Evolutionary conservation across 2,329 filamentous ascomycete genomes (phyloP).

Genomic region (Chaetothyriales sp.): DNA sequence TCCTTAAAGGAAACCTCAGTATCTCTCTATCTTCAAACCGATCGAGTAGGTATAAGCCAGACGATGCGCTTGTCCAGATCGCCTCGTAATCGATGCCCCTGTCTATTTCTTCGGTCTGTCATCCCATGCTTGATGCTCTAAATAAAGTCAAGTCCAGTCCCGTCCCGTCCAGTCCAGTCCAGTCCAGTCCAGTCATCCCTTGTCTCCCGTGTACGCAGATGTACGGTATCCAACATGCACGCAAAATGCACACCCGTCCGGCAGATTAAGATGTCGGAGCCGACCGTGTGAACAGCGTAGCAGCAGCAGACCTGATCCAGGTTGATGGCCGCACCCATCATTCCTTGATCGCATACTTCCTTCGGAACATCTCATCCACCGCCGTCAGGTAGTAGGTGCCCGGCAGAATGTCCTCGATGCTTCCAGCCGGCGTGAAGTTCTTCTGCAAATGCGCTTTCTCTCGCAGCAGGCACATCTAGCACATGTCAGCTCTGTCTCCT

Average conservation of each 20-base stretch:
- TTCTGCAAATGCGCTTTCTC: slow-evolving; percentile 75
- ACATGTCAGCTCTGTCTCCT: background rate
- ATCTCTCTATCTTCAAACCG: background rate
- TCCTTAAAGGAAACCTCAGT: too few species aligned
- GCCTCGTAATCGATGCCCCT: background rate
- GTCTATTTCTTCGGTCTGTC: background rate
- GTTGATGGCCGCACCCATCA: slow-evolving; percentile 27
- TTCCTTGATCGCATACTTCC: slow-evolving; percentile 60
- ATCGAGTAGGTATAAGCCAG: background rate
- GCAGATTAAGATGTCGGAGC: background rate
- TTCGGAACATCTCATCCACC: slow-evolving; percentile 75
- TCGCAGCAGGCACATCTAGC: slow-evolving; percentile 60
- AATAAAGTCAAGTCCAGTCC: background rate
- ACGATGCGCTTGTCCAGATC: background rate
- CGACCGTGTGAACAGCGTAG: background rate
- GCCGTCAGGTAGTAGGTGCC: slow-evolving; percentile 66
- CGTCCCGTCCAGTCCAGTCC: too few species aligned
- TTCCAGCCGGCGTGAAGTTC: slow-evolving; percentile 56
- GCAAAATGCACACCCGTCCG: background rate
- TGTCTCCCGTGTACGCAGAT: background rate
- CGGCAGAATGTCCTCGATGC: slow-evolving; percentile 47
- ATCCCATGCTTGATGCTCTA: background rate
- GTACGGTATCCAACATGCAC: background rate
- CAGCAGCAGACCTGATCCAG: background rate
- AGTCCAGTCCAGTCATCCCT: too few species aligned